Evolutionary conservation across 2,329 filamentous ascomycete genomes (phyloP).

Genomic region (Fragosphaeria purpurea): DNA sequence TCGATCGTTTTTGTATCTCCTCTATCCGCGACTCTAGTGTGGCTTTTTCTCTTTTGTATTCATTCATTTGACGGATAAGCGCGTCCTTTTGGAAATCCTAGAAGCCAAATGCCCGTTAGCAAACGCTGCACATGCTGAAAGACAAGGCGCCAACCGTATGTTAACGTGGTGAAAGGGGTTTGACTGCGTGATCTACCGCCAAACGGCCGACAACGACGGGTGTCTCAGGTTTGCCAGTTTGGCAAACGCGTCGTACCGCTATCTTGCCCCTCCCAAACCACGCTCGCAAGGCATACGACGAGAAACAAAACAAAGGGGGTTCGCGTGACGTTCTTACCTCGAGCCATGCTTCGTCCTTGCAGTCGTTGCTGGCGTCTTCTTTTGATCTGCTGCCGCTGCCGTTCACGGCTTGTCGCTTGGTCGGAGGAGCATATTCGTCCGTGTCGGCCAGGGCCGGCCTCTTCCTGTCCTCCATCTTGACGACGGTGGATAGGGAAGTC

Average conservation of each 20-base stretch:
- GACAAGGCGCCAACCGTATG: too few relatives aligned
- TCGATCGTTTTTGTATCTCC: slow-evolving; percentile 66
- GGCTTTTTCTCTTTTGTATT: slow-evolving; percentile 85
- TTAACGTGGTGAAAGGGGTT: too few relatives aligned
- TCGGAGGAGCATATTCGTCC: slow-evolving; percentile 78
- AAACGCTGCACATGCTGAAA: slow-evolving; percentile 1
- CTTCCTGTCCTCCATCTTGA: slow-evolving; percentile 99
- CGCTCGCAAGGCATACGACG: too few relatives aligned
- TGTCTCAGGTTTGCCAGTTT: too few relatives aligned
- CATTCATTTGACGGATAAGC: slow-evolving; percentile 93
- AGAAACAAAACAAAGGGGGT: slow-evolving; percentile 3
- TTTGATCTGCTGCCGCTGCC: slow-evolving; percentile 51
- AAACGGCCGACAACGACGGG: too few relatives aligned
- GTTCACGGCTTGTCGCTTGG: slow-evolving; percentile 87
- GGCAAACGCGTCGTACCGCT: not conserved
- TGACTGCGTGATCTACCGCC: too few relatives aligned
- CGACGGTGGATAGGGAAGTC: slow-evolving; percentile 64
- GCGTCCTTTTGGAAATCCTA: slow-evolving; percentile 92
- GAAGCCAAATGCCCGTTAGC: slow-evolving; percentile 24
- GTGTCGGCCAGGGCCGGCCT: slow-evolving; percentile 71
- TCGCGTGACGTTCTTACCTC: slow-evolving; percentile 46
- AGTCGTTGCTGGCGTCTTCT: slow-evolving; percentile 41
- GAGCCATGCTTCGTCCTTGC: slow-evolving; percentile 52
- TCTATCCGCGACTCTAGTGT: slow-evolving; percentile 72
- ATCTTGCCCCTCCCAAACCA: too few relatives aligned